Conservation (phyloP, 306 rosid species). For the Clitoria ternatea region DNA sequence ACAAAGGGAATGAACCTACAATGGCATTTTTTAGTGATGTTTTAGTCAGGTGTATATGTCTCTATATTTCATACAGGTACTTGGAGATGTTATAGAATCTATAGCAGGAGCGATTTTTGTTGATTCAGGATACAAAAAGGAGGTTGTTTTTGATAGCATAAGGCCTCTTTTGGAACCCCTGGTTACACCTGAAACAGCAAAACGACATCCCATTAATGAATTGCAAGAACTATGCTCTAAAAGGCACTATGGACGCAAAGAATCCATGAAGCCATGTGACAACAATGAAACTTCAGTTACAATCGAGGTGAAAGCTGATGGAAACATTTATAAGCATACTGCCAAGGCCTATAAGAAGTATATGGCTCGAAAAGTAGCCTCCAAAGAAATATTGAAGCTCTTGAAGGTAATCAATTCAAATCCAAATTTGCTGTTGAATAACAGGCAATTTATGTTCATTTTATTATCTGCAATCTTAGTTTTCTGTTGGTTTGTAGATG, state of each 20-base stretch:
- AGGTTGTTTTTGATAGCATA: conserved; percentile 43
- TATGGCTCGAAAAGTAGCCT: conserved; percentile 38
- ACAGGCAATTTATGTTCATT: neutral
- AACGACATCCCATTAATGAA: conserved; percentile 47
- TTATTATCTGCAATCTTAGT: neutral
- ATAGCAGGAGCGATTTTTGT: conserved; percentile 69
- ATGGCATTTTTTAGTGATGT: too few relatives aligned
- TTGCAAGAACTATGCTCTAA: conserved; percentile 50
- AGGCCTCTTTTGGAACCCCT: conserved; percentile 62
- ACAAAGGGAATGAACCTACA: too few relatives aligned
- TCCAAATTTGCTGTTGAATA: neutral
- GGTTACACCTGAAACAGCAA: conserved; percentile 51
- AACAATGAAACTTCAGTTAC: conserved; percentile 25
- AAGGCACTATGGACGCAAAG: too few relatives aligned
- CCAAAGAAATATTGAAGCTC: conserved; percentile 38
- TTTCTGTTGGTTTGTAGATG: neutral
- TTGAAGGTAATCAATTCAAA: conserved; percentile 29
- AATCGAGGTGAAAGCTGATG: conserved; percentile 45
- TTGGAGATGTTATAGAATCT: conserved; percentile 69
- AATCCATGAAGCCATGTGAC: too few relatives aligned
- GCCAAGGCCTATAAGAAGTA: conserved; percentile 3
- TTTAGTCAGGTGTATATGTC: neutral
- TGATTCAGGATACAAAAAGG: conserved; percentile 57
- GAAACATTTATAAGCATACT: conserved; percentile 11
- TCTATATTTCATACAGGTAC: conserved; percentile 35